Percentiles rank a stretch among this genome's conserved stretches.
Conservation (phyloP, 371 early-diverging fungal genomes). For the Mortierella sp. region DNA sequence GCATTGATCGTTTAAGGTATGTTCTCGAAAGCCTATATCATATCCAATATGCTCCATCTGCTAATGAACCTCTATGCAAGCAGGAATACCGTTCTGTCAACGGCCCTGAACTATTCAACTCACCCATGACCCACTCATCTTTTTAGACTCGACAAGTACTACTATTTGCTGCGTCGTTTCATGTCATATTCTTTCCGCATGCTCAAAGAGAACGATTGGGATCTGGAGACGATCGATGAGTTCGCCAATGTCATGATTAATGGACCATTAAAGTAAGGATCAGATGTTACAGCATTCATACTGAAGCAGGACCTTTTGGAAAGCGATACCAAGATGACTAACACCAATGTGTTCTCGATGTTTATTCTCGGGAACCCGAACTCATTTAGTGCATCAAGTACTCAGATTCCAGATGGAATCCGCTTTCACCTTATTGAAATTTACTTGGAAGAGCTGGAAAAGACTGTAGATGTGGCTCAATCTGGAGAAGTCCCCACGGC, state of each 20-base stretch:
- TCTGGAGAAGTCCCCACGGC: conserved; percentile 68
- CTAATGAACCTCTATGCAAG: no score
- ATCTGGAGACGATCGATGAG: conserved; percentile 63
- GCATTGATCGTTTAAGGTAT: conserved; percentile 86
- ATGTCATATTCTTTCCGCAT: conserved; percentile 74
- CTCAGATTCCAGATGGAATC: conserved; percentile 78
- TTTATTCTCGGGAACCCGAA: not conserved
- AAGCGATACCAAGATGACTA: not conserved
- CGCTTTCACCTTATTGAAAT: conserved; percentile 84
- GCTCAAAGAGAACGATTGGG: conserved; percentile 77
- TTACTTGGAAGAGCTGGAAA: conserved; percentile 83
- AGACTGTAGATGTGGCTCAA: conserved; percentile 62
- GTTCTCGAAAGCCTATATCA: not conserved
- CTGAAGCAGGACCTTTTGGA: no score
- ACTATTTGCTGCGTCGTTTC: conserved; percentile 81
- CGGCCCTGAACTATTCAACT: no score
- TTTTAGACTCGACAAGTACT: conserved; percentile 87
- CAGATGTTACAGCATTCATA: not conserved
- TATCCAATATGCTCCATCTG: no score
- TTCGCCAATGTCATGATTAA: conserved; percentile 70
- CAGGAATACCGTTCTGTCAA: no score
- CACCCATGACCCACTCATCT: not conserved
- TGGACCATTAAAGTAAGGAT: conserved; percentile 77
- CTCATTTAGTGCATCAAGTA: conserved; percentile 64
- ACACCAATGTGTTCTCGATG: no score